Evolutionary conservation across 176 grass and related monocot genomes (phyloP).

Genomic region (Alloteropsis semialata): DNA sequence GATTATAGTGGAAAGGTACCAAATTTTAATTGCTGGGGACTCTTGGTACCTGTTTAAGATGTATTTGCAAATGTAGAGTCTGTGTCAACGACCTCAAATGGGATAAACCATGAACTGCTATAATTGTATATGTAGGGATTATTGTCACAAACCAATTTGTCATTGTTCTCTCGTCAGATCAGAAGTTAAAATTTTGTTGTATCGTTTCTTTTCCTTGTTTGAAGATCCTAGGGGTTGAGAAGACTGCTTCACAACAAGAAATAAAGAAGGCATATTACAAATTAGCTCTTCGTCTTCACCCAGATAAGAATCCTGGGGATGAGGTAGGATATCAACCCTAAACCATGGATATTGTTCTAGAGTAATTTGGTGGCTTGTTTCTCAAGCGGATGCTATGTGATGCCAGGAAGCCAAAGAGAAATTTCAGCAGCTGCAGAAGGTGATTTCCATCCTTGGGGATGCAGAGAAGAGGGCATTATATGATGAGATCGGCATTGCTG

Average conservation of each 20-base stretch:
- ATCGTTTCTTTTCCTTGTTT: slow-evolving; percentile 20
- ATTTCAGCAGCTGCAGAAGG: slow-evolving; percentile 93
- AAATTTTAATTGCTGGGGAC: not conserved
- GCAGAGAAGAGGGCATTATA: slow-evolving; percentile 80
- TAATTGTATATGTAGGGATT: not conserved
- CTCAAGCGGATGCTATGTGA: slow-evolving; percentile 22
- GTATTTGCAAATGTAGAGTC: not conserved
- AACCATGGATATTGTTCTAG: slow-evolving; percentile 16
- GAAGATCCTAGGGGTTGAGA: slow-evolving; percentile 92
- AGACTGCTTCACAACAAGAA: slow-evolving; percentile 74
- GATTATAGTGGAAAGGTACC: not conserved
- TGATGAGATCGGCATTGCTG: slow-evolving; percentile 86
- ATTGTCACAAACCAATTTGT: not conserved
- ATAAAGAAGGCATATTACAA: slow-evolving; percentile 96
- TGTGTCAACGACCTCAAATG: not conserved
- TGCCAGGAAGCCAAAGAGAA: slow-evolving; percentile 90
- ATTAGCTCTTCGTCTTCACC: slow-evolving; percentile 86
- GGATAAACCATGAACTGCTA: not conserved
- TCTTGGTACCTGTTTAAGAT: not conserved
- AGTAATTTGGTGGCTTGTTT: slow-evolving; percentile 8
- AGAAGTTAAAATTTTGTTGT: not conserved
- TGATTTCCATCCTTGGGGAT: slow-evolving; percentile 95
- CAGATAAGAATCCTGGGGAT: slow-evolving; percentile 96
- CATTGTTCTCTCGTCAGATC: not conserved
- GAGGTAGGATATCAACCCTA: slow-evolving; percentile 52